Base-by-base conservation (phyloP, 2,329 filamentous ascomycete genomes). In the Pyrenophora tritici-repentis region DNA sequence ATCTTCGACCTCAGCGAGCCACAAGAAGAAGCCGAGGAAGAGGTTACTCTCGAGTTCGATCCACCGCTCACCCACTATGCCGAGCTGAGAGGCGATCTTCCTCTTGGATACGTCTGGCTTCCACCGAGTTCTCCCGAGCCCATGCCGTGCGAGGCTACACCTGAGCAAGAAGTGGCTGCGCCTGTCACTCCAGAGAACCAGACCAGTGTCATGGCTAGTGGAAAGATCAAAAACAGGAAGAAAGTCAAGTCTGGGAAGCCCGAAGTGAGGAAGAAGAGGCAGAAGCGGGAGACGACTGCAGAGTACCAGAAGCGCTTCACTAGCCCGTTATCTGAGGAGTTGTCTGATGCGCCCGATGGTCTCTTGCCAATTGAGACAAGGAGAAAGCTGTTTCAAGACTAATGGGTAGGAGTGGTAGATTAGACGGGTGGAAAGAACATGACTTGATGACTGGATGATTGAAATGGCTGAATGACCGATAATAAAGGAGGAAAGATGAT, bases 101-200 rank as follows among this genome's bases (percentile, higher is more conserved):
- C 45, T 16, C 36, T 47, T 16, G 45, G 45, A 14, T 47, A 47
- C 18, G 16, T 47, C 20, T 47, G 45, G 38, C 31, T 47, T 12
- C 45, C 45, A 31, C 45, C 45, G 10, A 36, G 37, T 31, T 47
- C 45, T 3, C 45, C 38, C 6, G 32, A 41, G 22, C 45, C 22
- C 2, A 42, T 47, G 37, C 31, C 32, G 14, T 20, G 31, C 31
- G 22, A 31, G 20, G 20, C 4, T 12, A 42, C 31, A 10, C 22
- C 37, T 0, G 32, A 42, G 45, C 31, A 10, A 10, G 45, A 47
- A n/a, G 1, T 2, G 22, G 22, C 29, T 12, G 37, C 20, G n/a
- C 24, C 33, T 14, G 20, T 40, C 29, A 47, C 37, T 34, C 44
- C 44, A 12, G 9, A 29, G 17, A 14, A 34, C 24, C 17, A 13